Base-by-base conservation (phyloP, 2,329 filamentous ascomycete species). In the Aspergillus pseudonomiae region DNA sequence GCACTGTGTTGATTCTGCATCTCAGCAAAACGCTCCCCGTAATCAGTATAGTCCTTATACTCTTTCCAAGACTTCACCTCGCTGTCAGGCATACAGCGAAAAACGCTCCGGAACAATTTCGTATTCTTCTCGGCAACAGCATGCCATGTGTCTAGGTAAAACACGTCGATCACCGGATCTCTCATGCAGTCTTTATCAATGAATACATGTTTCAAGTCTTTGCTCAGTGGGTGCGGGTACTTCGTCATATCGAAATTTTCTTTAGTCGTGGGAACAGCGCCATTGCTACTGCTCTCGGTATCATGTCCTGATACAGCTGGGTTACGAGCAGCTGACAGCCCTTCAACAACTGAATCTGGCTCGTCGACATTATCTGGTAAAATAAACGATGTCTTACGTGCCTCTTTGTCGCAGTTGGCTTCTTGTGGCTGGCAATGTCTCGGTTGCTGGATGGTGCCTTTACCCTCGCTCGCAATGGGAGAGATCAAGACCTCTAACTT, bases 51-150 rank as follows among this genome's bases (percentile, higher is more conserved):
- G 68, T 96, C 91, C 67, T 92, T 90, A 78, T 99, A 99, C 67
- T 96, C 91, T 68, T 91, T 89, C 95, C 95, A 99, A 50, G 91
- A 94, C 67, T 88, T 90, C 30, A 97, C 95, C 74, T 97, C 93
- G 58, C 89, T 97, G 76, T 99, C 95, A 1, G 95, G 95, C 91
- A 96, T 96, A 78, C 94, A 97, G 54, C 94, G 89, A 82, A 99
- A 99, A 10, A 99, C 94, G 65, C 91, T 88, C 36, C 95, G 91
- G 80, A 92, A 99, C 55, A 99, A 86, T 75, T 93, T 94, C 3
- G 95, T 99, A 76, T 99, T 99, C 81, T 98, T 98, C 67, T 91
- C 89, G 0, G 95, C 95, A 59, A 93, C 89, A 21, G 88, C 85
- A 68, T 90, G 89, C 96, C 96, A 99, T 1, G 92, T 89, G 66